phyloP scores from a whole-genome alignment of 2,329 filamentous ascomycete species.

The Colletotrichum liriopes region DNA sequence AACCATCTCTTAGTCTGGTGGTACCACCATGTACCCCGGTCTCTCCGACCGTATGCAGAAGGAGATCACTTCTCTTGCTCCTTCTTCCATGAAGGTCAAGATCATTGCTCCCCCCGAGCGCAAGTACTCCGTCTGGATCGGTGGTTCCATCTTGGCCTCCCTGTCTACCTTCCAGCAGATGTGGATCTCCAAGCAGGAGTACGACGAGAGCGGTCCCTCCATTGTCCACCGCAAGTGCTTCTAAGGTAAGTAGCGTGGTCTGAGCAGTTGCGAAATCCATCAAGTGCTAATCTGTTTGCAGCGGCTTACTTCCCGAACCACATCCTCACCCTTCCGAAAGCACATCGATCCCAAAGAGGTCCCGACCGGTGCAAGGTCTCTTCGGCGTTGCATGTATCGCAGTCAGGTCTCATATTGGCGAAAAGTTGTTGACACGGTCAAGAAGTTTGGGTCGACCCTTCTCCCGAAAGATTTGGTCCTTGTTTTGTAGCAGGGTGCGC shows the following conservation, averaged over 20 bases:
- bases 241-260: slow-evolving; percentile 77
- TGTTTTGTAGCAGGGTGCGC: slow-evolving; percentile 67
- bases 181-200: slow-evolving; percentile 99
- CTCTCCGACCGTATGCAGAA: slow-evolving; percentile 99
- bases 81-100: slow-evolving; percentile 99
- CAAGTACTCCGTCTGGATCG: slow-evolving; percentile 99
- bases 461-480: slow-evolving; percentile 64
- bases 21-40: slow-evolving; percentile 99
- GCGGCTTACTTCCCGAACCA: slow-evolving; percentile 38
- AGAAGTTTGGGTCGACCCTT: slow-evolving; percentile 66
- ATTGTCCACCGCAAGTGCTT: slow-evolving; percentile 99
- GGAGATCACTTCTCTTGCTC: slow-evolving; percentile 99
- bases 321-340: slow-evolving; percentile 53
- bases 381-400: slow-evolving; percentile 63
- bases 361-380: slow-evolving; percentile 60
- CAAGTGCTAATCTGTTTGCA: slow-evolving; percentile 1
- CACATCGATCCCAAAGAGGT: slow-evolving; percentile 62
- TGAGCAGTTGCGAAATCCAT: background rate
- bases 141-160: slow-evolving; percentile 99
- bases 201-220: slow-evolving; percentile 99
- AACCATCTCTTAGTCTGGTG: slow-evolving; percentile 83
- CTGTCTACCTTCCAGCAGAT: slow-evolving; percentile 99
- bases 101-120: slow-evolving; percentile 99
- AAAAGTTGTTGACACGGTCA: slow-evolving; percentile 72
- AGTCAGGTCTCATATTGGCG: slow-evolving; percentile 69